Evolutionary conservation across 805 yeast species (phyloP), one percentile per base, ranked within the genome.

Genomic region (Cyberlindnera nakhonratchasimensis): DNA sequence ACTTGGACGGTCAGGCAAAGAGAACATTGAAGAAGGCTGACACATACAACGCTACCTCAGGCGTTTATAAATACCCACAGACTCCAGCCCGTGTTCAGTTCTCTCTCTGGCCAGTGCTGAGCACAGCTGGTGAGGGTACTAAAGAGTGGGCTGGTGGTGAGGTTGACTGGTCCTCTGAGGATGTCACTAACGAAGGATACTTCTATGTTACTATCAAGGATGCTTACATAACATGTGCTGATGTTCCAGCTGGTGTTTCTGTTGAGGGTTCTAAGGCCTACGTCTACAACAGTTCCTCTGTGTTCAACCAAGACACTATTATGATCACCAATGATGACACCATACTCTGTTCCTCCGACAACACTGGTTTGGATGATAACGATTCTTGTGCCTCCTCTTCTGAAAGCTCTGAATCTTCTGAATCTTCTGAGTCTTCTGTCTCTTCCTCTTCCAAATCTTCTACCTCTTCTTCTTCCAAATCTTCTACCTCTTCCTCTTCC

Each of bases 101-200:
- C 42, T 84, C 90, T 5, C 58, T 84, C 40, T 84, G 90, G 90
- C 88, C 90, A 3, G 90, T 78, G 66, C 87, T 89, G 60, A 70
- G 64, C 44, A 47, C 69, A 24, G 74, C 74, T 55, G 77, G 75
- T 19, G 51, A 58, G 24, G 90, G 90, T 70, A 82, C 89, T 12
- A 70, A 75, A 48, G 82, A 72, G 43, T 89, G 90, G 90, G 86
- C 96, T 29, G 97, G 97, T 65, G 96, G 96, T 64, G 70, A 52
- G 28, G 79, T 90, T 48, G 70, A 86, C 69, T 90, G 97, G 97
- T 63, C 81, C 62, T 74, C 89, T 7, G 60, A 70, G 4, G 96
- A 88, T 63, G 74, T 88, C 42, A 55, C 70, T 45, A 67, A 83
- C 43, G 76, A 81, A 34, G 96, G 96, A 14, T 90, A 87, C 70